Evolutionary conservation across 2,329 filamentous ascomycete genomes (phyloP), one percentile per base, ranked within the genome.

Genomic region (Trichoderma sp.): DNA sequence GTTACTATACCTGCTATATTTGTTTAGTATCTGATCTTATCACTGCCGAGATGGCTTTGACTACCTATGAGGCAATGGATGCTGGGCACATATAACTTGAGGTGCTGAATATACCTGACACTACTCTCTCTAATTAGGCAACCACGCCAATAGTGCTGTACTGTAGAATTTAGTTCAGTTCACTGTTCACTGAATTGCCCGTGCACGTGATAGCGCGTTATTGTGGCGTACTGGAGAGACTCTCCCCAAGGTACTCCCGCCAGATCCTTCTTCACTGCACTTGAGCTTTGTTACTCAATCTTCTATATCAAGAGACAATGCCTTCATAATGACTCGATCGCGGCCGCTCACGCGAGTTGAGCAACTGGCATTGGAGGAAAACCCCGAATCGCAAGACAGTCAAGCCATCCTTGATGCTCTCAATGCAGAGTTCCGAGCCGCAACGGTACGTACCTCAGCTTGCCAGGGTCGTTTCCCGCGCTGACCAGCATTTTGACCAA

Each of bases 381-480:
- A 72, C 71, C 76, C 79, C 72, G 82, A 83, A 68, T 81, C 82
- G 8, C 83, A 85, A 74, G 83, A 85, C 75, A 85, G 82, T 77
- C 84, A 85, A 76, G 76, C 78, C 30, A 77, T 85, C 30, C 74
- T 83, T 2, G 79, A 82, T 43, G 78, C 78, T 70, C 79, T 84
- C 74, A 80, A 79, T 73, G 78, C 76, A 23, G 77, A 82, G 71
- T 81, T 83, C 71, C 82, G 82, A 70, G 77, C 82, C 17, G 71
- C 59, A 70, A 32, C 59, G 71, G 71, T 72, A 72, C 71, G 71
- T 72, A 69, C 71, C 66, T 50, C 28, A 43, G 28, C 67, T 50
- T 28, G 65, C 70, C 63, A 5, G 63, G 57, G 43, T 63, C 43
- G 32, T 70, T 34, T 62, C 20, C 4, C 57, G 23, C 15, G 39